phyloP scores from a whole-genome alignment of 345 rosid genomes.

The Brassica rapa region DNA sequence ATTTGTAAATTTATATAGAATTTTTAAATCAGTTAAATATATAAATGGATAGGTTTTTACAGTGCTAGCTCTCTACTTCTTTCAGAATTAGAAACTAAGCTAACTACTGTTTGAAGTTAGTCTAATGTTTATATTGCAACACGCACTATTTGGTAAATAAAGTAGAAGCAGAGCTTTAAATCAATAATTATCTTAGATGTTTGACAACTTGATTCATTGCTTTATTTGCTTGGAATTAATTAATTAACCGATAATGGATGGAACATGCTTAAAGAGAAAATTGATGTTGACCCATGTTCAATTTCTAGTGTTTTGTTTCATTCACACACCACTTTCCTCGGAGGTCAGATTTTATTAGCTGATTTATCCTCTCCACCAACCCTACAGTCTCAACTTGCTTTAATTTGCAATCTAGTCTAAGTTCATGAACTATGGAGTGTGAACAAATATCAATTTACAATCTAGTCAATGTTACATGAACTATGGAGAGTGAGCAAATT shows the following conservation, averaged over 20 bases:
- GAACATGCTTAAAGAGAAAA: constrained; percentile 28
- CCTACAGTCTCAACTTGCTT: constrained; percentile 2
- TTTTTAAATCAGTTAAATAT: background rate
- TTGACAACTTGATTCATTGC: constrained; percentile 8
- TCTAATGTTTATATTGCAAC: background rate
- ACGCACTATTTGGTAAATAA: background rate
- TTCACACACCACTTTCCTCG: constrained; percentile 7
- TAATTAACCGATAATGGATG: constrained; percentile 7
- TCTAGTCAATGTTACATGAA: background rate
- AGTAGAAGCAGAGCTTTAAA: background rate
- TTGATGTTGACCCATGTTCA: constrained; percentile 10
- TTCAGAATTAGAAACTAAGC: background rate
- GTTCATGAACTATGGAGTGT: background rate
- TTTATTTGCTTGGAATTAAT: background rate
- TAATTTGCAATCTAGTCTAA: background rate
- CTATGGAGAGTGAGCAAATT: background rate
- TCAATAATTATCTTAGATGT: constrained; percentile 1
- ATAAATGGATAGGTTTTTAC: background rate
- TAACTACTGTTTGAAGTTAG: background rate
- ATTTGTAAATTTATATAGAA: background rate
- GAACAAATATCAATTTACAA: background rate
- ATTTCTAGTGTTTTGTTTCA: constrained; percentile 12
- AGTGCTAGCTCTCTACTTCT: background rate
- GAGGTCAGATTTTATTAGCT: constrained; percentile 4
- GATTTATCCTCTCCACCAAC: constrained; percentile 15